Percentiles rank a stretch among this genome's conserved stretches.
These are phyloP conservation scores for Auricularia sp. DNA, from an alignment of 768 basidiomycete genomes.

Conservation along the genomic window DNA sequence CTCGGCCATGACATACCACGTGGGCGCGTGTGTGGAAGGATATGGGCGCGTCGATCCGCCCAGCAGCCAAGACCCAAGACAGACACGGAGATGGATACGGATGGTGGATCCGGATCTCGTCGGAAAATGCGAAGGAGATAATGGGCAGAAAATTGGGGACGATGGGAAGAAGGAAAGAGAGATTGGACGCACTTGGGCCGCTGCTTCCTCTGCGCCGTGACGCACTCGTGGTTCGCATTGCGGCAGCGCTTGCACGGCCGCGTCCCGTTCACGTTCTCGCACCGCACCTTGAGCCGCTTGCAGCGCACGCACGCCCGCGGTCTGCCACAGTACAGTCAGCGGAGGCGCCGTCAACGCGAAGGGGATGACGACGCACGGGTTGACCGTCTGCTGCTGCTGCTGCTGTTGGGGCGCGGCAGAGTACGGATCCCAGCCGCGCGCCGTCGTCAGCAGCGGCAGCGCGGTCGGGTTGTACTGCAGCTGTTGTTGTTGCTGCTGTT, in stretches of 20 bases:
- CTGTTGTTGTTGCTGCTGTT: neutral
- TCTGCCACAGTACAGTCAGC: neutral
- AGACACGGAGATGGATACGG: no score
- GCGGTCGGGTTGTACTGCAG: neutral
- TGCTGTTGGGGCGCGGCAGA: neutral
- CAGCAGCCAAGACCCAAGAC: no score
- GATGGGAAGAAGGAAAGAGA: neutral
- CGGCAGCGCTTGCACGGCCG: constrained; percentile 1
- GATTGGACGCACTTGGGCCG: neutral
- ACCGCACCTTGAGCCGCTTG: constrained; percentile 1
- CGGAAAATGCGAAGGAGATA: no score
- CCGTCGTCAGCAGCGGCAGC: no score
- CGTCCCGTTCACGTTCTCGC: neutral
- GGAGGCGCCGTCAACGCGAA: no score
- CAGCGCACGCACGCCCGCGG: neutral
- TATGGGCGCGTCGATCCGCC: no score
- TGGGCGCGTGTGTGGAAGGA: no score
- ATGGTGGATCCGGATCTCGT: no score
- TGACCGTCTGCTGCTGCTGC: neutral
- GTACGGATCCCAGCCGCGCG: neutral
- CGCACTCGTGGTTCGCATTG: neutral
- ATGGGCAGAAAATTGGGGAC: no score
- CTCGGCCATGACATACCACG: no score
- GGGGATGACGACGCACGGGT: neutral
- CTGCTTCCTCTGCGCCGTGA: neutral